Base-by-base conservation (phyloP, 1,139 yeast species). In the Saccharomyces hybrid region DNA sequence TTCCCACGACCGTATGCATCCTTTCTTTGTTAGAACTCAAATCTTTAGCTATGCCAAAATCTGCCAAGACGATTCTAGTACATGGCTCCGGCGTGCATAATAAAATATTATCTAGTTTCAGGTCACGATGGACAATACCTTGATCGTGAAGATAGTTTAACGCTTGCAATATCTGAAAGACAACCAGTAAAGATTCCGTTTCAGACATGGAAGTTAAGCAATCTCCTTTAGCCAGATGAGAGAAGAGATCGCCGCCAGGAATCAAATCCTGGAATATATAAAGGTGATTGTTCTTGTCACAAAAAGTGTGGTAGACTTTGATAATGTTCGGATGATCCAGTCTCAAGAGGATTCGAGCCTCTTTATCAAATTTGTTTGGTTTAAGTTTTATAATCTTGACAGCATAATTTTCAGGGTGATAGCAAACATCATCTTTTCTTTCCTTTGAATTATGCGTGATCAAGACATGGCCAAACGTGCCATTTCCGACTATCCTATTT, bases 211-310 rank as follows among this genome's bases (percentile, higher is more conserved):
- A 65, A 2, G 69, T 63, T 23, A 79, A 63, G n/a, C 69, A 64
- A 26, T 72, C 71, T 2, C 77, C 78, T 51, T 74, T 73, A 0
- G 80, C 75, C 31, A 84, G 65, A 59, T 82, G 84, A 0, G 87
- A 81, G 59, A 83, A 83, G 14, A 84, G 67, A 61, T 84, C 90
- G 0, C 89, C 89, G 0, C 89, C 89, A 54, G 79, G 74, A 4
- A 79, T 64, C 56, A 78, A 69, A 59, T 81, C 83, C 62, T 81
- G 81, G 59, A 79, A 79, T 8, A 82, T 75, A 52, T 75, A 77
- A 2, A 77, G 57, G 13, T 77, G 62, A 52, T 77, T 59, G 42
- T 75, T 52, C 49, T 72, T 54, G 59, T 75, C 65, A 60, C 75
- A 56, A 59, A 69, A 55, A 70, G 77, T 72, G 11, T 78, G 77